A percentile compares a stretch with the other conserved stretches of the same genome.
phyloP scores from a whole-genome alignment of 768 basidiomycete genomes.

The Boletus reticulatus region DNA sequence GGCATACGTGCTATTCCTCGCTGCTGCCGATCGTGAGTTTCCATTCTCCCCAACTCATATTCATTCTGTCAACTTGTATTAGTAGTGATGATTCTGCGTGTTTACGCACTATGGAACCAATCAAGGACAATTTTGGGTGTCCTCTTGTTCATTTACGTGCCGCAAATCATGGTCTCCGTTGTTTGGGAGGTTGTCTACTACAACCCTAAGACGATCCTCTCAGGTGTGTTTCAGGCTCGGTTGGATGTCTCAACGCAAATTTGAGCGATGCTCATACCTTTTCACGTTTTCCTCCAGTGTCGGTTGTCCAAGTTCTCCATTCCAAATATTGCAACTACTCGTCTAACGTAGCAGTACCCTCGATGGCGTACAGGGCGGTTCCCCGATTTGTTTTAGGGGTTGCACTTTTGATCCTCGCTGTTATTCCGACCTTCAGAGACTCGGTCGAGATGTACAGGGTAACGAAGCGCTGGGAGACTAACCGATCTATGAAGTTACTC shows the following conservation, averaged over 20 bases:
- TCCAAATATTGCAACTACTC: background rate
- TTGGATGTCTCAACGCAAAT: background rate
- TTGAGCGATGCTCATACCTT: no score
- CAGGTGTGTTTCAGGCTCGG: background rate
- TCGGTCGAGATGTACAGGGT: background rate
- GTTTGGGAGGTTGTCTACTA: background rate
- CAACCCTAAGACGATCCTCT: background rate
- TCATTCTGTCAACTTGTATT: background rate
- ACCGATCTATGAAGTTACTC: background rate
- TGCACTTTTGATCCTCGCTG: background rate
- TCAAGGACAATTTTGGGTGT: constrained; percentile 1
- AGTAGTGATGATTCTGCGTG: constrained; percentile 18
- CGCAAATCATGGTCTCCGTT: background rate
- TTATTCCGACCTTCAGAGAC: background rate
- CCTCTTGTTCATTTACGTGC: background rate
- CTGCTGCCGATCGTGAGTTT: constrained; percentile 9
- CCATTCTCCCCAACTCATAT: no score
- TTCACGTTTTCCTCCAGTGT: background rate
- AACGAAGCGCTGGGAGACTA: constrained; percentile 5
- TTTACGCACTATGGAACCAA: constrained; percentile 10
- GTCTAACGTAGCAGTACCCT: background rate
- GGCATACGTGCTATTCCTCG: background rate
- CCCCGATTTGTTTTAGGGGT: constrained; percentile 1
- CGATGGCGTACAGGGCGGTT: background rate
- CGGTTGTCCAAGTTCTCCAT: background rate